Conservation (phyloP, 257 asterid genomes). For the Penstemon eatonii region DNA sequence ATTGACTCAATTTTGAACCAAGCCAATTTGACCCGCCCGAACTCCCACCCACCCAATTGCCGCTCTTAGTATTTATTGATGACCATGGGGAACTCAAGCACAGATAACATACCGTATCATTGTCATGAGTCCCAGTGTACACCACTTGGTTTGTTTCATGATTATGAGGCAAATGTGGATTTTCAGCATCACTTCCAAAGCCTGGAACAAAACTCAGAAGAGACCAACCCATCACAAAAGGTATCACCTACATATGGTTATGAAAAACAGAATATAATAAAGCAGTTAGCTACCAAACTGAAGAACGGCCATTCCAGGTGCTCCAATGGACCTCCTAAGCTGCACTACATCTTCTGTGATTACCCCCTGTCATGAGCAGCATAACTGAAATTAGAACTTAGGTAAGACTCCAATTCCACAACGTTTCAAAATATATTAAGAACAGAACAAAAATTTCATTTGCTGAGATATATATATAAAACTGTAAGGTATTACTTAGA, state of each 20-base stretch:
- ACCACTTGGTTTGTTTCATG: constrained; percentile 95
- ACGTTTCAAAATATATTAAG: too few relatives aligned
- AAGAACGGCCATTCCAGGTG: constrained; percentile 99
- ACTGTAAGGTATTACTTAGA: background rate
- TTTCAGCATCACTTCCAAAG: constrained; percentile 95
- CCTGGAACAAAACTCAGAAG: constrained; percentile 44
- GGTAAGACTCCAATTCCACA: background rate
- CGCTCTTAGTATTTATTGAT: background rate
- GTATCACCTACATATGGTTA: constrained; percentile 26
- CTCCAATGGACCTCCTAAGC: constrained; percentile 84
- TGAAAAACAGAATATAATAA: constrained; percentile 21
- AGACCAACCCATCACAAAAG: constrained; percentile 25
- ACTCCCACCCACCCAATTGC: too few relatives aligned
- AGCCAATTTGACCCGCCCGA: too few relatives aligned
- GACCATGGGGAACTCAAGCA: constrained; percentile 18
- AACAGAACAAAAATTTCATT: background rate
- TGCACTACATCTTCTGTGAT: constrained; percentile 92
- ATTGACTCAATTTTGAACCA: too few relatives aligned
- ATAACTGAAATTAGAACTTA: constrained; percentile 19
- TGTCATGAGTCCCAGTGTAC: constrained; percentile 98
- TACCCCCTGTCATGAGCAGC: constrained; percentile 65
- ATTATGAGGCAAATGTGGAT: constrained; percentile 95
- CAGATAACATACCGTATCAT: constrained; percentile 72
- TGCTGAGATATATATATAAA: background rate
- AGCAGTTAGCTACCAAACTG: constrained; percentile 74